A percentile compares a stretch with the other conserved stretches of the same genome.
phyloP scores from a whole-genome alignment of 768 basidiomycete species.

The Termitomyces sp. region DNA sequence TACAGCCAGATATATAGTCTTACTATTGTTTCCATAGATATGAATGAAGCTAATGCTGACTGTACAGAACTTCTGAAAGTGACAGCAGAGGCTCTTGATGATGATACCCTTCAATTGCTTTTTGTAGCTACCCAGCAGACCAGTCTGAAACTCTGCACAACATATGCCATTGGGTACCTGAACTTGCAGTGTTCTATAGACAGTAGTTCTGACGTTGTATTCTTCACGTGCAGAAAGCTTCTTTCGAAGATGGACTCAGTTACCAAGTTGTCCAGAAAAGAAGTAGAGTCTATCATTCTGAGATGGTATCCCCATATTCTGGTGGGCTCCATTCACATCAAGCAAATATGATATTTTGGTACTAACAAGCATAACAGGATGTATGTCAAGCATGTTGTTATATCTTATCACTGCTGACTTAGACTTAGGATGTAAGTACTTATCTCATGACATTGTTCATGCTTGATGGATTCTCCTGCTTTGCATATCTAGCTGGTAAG shows the following conservation, averaged over 20 bases:
- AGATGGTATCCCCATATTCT: constrained; percentile 13
- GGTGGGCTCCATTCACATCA: neutral
- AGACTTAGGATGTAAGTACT: neutral
- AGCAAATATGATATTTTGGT: neutral
- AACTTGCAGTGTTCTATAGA: neutral
- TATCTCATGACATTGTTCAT: no score
- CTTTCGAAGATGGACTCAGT: constrained; percentile 3
- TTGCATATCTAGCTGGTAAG: neutral
- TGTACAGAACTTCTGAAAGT: constrained; percentile 5
- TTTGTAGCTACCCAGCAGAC: constrained; percentile 8
- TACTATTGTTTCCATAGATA: neutral
- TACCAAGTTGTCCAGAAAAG: constrained; percentile 4
- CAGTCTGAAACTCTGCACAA: constrained; percentile 7
- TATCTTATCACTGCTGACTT: neutral
- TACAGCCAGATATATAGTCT: neutral
- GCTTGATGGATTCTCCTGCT: neutral
- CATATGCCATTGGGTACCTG: constrained; percentile 7
- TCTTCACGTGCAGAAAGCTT: constrained; percentile 2
- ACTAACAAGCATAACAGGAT: neutral
- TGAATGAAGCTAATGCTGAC: neutral
- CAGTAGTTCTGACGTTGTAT: neutral
- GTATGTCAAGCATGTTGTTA: neutral
- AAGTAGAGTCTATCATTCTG: constrained; percentile 5
- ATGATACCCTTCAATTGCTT: constrained; percentile 11
- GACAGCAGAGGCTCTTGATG: constrained; percentile 8